phyloP scores from a whole-genome alignment of 768 basidiomycete genomes.

The Neoboletus magnificus region DNA sequence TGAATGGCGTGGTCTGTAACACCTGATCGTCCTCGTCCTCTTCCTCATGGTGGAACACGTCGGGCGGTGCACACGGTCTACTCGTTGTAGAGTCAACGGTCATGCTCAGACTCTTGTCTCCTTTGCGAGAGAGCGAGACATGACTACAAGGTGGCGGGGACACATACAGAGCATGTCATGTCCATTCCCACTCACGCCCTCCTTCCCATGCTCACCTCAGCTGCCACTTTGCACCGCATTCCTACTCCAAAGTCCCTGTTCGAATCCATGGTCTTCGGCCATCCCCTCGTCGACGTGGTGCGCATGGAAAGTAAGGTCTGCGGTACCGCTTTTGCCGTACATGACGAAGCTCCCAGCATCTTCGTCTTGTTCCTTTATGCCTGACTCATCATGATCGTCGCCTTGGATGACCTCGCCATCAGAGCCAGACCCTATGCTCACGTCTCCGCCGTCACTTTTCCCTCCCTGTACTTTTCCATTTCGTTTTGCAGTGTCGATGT shows the following conservation, averaged over 20 bases:
- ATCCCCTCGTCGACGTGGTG: slow-evolving; percentile 9
- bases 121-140: slow-evolving; percentile 9
- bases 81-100: slow-evolving; percentile 9
- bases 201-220: background rate
- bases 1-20: slow-evolving; percentile 5
- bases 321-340: slow-evolving; percentile 12
- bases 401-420: slow-evolving; percentile 16
- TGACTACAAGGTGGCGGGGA: slow-evolving; percentile 10
- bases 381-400: background rate
- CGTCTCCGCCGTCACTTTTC: slow-evolving; percentile 13
- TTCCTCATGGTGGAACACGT: slow-evolving; percentile 43
- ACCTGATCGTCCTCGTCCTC: slow-evolving; percentile 23
- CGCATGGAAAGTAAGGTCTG: slow-evolving; percentile 18
- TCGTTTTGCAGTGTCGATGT: background rate
- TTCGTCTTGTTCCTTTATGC: slow-evolving; percentile 7
- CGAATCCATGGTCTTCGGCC: slow-evolving; percentile 2
- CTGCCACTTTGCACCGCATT: background rate
- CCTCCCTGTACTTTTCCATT: slow-evolving; percentile 5
- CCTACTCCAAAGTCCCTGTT: slow-evolving; percentile 5
- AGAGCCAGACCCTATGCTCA: slow-evolving; percentile 19
- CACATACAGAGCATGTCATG: background rate
- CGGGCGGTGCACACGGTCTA: slow-evolving; percentile 39
- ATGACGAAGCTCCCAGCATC: slow-evolving; percentile 18
- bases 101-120: slow-evolving; percentile 10
- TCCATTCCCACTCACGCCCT: background rate